Percentiles rank a stretch among this genome's conserved stretches.
These are phyloP conservation scores for Boletus bicolor DNA, from an alignment of 768 basidiomycete species.

Conservation along the genomic window DNA sequence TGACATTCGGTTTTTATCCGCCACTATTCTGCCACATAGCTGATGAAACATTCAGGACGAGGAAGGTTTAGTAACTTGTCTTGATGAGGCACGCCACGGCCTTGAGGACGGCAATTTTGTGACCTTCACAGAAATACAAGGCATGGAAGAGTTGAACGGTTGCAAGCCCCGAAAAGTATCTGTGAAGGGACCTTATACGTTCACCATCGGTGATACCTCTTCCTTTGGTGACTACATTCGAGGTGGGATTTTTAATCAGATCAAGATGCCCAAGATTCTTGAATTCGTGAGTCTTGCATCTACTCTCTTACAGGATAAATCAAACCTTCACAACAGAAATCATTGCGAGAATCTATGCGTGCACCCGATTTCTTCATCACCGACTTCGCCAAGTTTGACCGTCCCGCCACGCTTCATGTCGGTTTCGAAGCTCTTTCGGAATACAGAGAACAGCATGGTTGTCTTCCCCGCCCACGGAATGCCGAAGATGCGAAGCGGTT, in stretches of 20 bases:
- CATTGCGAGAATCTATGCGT: constrained; percentile 79
- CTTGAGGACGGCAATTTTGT: constrained; percentile 99
- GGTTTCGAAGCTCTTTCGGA: constrained; percentile 92
- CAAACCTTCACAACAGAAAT: constrained; percentile 61
- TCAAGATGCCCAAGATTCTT: constrained; percentile 97
- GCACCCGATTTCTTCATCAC: constrained; percentile 88
- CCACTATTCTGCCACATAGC: background rate
- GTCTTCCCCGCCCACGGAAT: constrained; percentile 81
- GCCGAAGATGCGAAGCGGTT: constrained; percentile 71
- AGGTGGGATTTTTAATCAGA: constrained; percentile 96
- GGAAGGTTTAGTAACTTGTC: constrained; percentile 92
- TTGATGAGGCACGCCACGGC: constrained; percentile 96
- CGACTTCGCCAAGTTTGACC: constrained; percentile 96
- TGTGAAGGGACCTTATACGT: constrained; percentile 97
- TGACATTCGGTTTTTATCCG: constrained; percentile 26
- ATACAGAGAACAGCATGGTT: constrained; percentile 60
- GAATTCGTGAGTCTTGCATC: constrained; percentile 69
- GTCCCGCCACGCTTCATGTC: constrained; percentile 83
- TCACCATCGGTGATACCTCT: constrained; percentile 90
- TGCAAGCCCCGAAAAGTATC: constrained; percentile 89
- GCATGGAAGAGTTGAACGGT: constrained; percentile 87
- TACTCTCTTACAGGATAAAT: background rate
- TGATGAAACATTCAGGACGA: constrained; percentile 48
- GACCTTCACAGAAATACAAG: constrained; percentile 93
- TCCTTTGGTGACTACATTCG: constrained; percentile 70